A percentile compares a stretch with the other conserved stretches of the same genome.
Conservation (phyloP, 2,329 filamentous ascomycete species). For the Xylariaceae sp. region DNA sequence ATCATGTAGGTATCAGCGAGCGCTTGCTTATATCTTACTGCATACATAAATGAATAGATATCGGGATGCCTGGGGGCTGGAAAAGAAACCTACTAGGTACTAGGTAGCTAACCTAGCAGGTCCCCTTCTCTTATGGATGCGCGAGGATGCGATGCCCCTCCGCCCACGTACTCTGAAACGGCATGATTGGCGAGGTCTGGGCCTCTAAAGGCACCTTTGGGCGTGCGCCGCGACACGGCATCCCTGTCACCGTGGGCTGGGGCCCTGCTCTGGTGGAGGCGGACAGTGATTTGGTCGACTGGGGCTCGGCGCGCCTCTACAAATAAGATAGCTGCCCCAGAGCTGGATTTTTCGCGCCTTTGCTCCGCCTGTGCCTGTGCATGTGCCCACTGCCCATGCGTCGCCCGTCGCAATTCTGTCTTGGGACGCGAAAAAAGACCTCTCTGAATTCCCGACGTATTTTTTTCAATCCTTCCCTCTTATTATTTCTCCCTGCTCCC, state of each 20-base stretch:
- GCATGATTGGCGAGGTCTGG: too few relatives aligned
- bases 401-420: constrained; percentile 9
- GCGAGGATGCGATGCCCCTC: too few relatives aligned
- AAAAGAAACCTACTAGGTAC: too few relatives aligned
- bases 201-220: constrained; percentile 14
- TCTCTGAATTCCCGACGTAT: constrained; percentile 33
- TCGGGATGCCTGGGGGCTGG: too few relatives aligned
- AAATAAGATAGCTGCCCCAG: constrained; percentile 41
- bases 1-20: too few relatives aligned
- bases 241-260: constrained; percentile 21
- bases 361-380: constrained; percentile 23
- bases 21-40: too few relatives aligned
- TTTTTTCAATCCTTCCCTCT: constrained; percentile 33
- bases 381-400: too few relatives aligned
- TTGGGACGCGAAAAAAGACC: constrained; percentile 28
- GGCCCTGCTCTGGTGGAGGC: constrained; percentile 19
- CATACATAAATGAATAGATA: too few relatives aligned
- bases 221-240: constrained; percentile 11
- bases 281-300: constrained; percentile 27
- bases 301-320: constrained; percentile 34
- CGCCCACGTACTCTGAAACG: too few relatives aligned
- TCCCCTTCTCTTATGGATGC: too few relatives aligned
- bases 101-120: too few relatives aligned
- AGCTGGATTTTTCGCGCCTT: constrained; percentile 35
- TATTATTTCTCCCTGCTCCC: constrained; percentile 32